Conservation (phyloP, 2,329 filamentous ascomycete species). For the Epichloe uncinata region DNA sequence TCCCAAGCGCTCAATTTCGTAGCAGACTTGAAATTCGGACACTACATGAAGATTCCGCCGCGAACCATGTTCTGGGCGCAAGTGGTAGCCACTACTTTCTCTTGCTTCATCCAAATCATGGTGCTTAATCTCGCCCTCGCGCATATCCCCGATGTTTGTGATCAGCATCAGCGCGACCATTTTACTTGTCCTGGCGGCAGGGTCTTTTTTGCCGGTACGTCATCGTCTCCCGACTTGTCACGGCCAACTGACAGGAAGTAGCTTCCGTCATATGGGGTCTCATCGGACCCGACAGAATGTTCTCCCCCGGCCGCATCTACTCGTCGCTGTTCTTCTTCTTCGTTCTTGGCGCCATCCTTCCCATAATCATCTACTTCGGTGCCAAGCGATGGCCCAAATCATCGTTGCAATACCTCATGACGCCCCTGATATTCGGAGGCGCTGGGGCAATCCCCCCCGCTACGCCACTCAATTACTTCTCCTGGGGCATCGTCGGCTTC, state of each 20-base stretch:
- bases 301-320: constrained; percentile 50
- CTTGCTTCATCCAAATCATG: constrained; percentile 51
- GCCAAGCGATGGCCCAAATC: constrained; percentile 38
- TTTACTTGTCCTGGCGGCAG: constrained; percentile 52
- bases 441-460: constrained; percentile 48
- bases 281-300: constrained; percentile 49
- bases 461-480: constrained; percentile 59
- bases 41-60: constrained; percentile 61
- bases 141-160: constrained; percentile 52
- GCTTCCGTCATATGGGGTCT: constrained; percentile 57
- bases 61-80: constrained; percentile 54
- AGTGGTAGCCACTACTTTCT: constrained; percentile 51
- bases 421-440: constrained; percentile 50
- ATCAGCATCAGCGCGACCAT: constrained; percentile 38
- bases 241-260: constrained; percentile 5
- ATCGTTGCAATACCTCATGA: constrained; percentile 39
- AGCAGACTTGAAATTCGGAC: constrained; percentile 54
- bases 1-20: constrained; percentile 52
- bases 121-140: constrained; percentile 49
- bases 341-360: constrained; percentile 37
- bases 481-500: constrained; percentile 60
- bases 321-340: constrained; percentile 47
- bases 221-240: not conserved
- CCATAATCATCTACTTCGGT: constrained; percentile 37
- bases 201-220: constrained; percentile 47